Conservation (phyloP, 2,329 filamentous ascomycete genomes). For the Ophiocordyceps unilateralis region DNA sequence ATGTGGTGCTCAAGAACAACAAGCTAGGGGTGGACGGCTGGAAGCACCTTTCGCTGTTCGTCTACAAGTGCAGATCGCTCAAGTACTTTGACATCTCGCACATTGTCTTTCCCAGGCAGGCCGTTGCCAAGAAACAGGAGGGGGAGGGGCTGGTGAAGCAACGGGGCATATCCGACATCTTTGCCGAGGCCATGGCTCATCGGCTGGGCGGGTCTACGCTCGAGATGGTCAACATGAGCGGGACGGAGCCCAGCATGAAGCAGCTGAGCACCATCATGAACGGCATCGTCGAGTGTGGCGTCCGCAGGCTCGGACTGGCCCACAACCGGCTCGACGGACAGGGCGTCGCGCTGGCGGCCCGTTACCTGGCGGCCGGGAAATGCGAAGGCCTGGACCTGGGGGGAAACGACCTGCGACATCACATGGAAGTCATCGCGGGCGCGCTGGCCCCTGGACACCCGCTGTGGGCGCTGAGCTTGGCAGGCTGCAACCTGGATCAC, state of each 20-base stretch:
- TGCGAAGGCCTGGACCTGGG: conserved; percentile 84
- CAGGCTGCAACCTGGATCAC: conserved; percentile 66
- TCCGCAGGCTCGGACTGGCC: conserved; percentile 66
- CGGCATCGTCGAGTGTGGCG: conserved; percentile 59
- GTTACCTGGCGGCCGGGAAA: conserved; percentile 56
- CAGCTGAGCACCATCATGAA: conserved; percentile 67
- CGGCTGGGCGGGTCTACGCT: conserved; percentile 59
- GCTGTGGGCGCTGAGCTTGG: conserved; percentile 70
- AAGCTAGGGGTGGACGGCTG: conserved; percentile 77
- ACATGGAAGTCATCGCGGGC: conserved; percentile 33
- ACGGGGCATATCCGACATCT: conserved; percentile 35
- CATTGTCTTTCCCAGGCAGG: conserved; percentile 51
- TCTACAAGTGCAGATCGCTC: conserved; percentile 76
- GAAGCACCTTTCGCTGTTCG: conserved; percentile 77
- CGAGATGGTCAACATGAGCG: conserved; percentile 68
- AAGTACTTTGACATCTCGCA: conserved; percentile 77
- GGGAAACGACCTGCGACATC: conserved; percentile 54
- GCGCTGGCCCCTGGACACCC: conserved; percentile 35
- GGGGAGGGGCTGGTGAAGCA: conserved; percentile 16
- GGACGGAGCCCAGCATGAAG: conserved; percentile 54
- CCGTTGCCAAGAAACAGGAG: conserved; percentile 5
- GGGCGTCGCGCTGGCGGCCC: conserved; percentile 57
- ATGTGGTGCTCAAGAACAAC: conserved; percentile 80
- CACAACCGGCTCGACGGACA: conserved; percentile 62
- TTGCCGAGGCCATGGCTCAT: conserved; percentile 60